A percentile compares a stretch with the other conserved stretches of the same genome.
phyloP scores from a whole-genome alignment of 2,329 filamentous ascomycete species.

The Corynespora cassiicola region DNA sequence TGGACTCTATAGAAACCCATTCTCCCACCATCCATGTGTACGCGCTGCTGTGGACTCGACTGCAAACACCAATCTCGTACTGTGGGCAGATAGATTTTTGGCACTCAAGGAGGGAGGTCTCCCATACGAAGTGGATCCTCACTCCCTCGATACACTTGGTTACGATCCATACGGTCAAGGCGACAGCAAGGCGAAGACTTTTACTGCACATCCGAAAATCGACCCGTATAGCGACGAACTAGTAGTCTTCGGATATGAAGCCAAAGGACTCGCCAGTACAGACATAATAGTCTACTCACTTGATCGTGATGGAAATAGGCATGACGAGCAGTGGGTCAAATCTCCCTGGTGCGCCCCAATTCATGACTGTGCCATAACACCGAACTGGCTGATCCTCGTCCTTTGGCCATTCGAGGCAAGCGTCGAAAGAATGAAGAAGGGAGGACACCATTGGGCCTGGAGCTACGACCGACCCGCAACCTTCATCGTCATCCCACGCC shows the following conservation, averaged over 20 bases:
- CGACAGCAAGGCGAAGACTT: conserved; percentile 34
- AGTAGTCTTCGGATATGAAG: conserved; percentile 41
- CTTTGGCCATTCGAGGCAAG: conserved; percentile 35
- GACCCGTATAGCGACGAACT: conserved; percentile 19
- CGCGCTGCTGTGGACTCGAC: conserved; percentile 20
- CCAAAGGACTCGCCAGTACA: conserved; percentile 26
- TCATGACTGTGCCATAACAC: conserved; percentile 38
- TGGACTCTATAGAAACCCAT: conserved; percentile 15
- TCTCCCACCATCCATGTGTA: conserved; percentile 32
- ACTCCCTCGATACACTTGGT: conserved; percentile 37
- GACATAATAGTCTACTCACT: conserved; percentile 41
- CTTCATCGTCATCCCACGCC: conserved; percentile 29
- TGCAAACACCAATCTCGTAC: conserved; percentile 15
- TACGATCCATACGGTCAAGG: conserved; percentile 40
- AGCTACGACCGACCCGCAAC: conserved; percentile 25
- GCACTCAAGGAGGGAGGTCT: conserved; percentile 10
- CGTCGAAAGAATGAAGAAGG: conserved; percentile 33
- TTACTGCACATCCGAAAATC: conserved; percentile 27
- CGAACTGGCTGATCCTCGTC: conserved; percentile 34
- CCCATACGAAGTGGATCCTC: conserved; percentile 38
- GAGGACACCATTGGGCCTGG: conserved; percentile 40
- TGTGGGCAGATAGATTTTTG: conserved; percentile 9
- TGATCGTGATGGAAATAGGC: conserved; percentile 27
- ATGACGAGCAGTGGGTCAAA: conserved; percentile 35
- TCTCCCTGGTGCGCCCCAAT: conserved; percentile 33